Percentiles rank a stretch among this genome's conserved stretches.
Conservation (phyloP, 768 basidiomycete species). For the Serpula lacrymans region DNA sequence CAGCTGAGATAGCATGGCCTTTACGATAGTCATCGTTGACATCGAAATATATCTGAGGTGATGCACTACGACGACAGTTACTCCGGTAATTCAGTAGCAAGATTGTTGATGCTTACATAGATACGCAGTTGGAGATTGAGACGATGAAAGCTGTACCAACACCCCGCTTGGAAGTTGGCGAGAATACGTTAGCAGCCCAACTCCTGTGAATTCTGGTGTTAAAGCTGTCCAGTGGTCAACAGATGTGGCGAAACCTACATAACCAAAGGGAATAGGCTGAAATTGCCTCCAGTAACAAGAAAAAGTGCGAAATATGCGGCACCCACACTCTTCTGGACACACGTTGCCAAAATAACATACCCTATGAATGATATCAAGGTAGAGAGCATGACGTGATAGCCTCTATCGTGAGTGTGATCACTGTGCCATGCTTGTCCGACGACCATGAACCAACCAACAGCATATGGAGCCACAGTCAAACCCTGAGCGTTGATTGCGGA, state of each 20-base stretch:
- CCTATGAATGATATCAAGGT: slow-evolving; percentile 44
- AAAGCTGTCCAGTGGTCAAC: neutral
- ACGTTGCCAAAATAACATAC: slow-evolving; percentile 53
- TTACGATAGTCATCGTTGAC: slow-evolving; percentile 46
- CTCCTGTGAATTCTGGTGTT: slow-evolving; percentile 34
- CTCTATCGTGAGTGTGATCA: slow-evolving; percentile 50
- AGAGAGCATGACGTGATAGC: slow-evolving; percentile 54
- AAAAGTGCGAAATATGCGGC: slow-evolving; percentile 58
- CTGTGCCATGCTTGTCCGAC: slow-evolving; percentile 53
- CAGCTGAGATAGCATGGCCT: slow-evolving; percentile 55
- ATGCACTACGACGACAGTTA: slow-evolving; percentile 33
- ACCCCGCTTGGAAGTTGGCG: slow-evolving; percentile 57
- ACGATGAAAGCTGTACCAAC: slow-evolving; percentile 61
- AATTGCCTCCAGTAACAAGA: slow-evolving; percentile 53
- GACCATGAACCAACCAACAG: slow-evolving; percentile 54
- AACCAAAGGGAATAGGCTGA: slow-evolving; percentile 54
- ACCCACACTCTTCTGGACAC: slow-evolving; percentile 47
- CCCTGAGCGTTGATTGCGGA: slow-evolving; percentile 55
- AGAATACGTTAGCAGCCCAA: slow-evolving; percentile 58
- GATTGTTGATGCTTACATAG: slow-evolving; percentile 39
- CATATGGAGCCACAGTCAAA: slow-evolving; percentile 55
- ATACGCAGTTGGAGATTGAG: slow-evolving; percentile 55
- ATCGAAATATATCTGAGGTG: slow-evolving; percentile 58
- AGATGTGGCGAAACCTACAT: slow-evolving; percentile 36
- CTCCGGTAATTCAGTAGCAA: neutral